phyloP scores from a whole-genome alignment of 2,329 filamentous ascomycete genomes.

The Colletotrichum agaves region DNA sequence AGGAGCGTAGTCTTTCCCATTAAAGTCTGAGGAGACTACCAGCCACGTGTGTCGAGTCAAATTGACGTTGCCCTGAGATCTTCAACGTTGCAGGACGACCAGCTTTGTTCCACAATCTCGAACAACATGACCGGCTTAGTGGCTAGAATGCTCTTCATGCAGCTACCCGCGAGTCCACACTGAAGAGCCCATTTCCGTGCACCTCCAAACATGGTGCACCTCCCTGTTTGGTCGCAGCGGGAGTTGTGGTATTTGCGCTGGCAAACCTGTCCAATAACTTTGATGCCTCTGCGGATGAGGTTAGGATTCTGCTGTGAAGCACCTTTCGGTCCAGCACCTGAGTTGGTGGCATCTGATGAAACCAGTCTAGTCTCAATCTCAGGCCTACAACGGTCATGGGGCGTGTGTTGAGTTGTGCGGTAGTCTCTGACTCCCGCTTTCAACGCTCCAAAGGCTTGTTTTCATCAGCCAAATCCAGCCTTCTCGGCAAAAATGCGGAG shows the following conservation, averaged over 20 bases:
- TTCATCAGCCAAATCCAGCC: neutral
- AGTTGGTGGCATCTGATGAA: conserved; percentile 53
- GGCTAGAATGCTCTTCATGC: conserved; percentile 57
- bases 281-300: conserved; percentile 46
- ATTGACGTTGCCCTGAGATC: conserved; percentile 38
- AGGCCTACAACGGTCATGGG: conserved; percentile 31
- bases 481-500: conserved; percentile 26
- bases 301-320: conserved; percentile 54
- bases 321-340: conserved; percentile 47
- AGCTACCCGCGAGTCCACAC: conserved; percentile 52
- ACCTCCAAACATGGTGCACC: conserved; percentile 34
- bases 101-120: conserved; percentile 59
- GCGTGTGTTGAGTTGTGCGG: conserved; percentile 15
- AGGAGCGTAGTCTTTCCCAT: neutral
- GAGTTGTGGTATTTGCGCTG: conserved; percentile 52
- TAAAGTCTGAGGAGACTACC: conserved; percentile 40
- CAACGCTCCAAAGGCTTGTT: conserved; percentile 10
- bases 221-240: conserved; percentile 53
- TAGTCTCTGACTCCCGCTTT: conserved; percentile 9
- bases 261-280: conserved; percentile 51
- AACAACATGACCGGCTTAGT: conserved; percentile 33
- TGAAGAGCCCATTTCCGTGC: conserved; percentile 27
- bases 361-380: conserved; percentile 50
- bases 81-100: conserved; percentile 40
- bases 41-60: conserved; percentile 68